phyloP scores from a whole-genome alignment of 2,329 filamentous ascomycete genomes.

The Arthrobotrys musiformis region DNA sequence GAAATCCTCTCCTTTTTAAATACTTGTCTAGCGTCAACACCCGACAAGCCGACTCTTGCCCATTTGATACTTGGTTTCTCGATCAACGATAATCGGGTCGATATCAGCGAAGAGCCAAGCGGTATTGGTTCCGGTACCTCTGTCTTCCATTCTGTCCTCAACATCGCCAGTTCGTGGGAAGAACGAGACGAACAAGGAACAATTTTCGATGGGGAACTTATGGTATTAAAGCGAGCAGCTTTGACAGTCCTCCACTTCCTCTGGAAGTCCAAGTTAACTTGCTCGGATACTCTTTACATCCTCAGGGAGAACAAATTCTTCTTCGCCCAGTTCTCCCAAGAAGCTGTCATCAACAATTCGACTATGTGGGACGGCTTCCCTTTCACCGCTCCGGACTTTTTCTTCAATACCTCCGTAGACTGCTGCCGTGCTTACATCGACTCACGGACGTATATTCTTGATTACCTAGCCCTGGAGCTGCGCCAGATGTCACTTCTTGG shows the following conservation, averaged over 20 bases:
- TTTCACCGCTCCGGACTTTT: slow-evolving; percentile 64
- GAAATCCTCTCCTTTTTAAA: slow-evolving; percentile 87
- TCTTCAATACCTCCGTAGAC: slow-evolving; percentile 69
- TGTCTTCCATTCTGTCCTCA: slow-evolving; percentile 83
- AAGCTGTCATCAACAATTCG: slow-evolving; percentile 75
- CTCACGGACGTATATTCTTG: slow-evolving; percentile 79
- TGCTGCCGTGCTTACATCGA: slow-evolving; percentile 81
- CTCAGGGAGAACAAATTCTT: slow-evolving; percentile 82
- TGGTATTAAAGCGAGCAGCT: slow-evolving; percentile 62
- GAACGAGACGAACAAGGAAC: slow-evolving; percentile 55
- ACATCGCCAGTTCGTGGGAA: slow-evolving; percentile 71
- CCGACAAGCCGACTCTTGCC: slow-evolving; percentile 83
- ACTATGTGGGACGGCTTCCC: slow-evolving; percentile 79
- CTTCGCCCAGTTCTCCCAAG: slow-evolving; percentile 78
- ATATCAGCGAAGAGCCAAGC: slow-evolving; percentile 74
- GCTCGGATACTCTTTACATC: slow-evolving; percentile 78
- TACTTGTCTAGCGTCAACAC: slow-evolving; percentile 78
- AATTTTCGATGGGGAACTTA: slow-evolving; percentile 57
- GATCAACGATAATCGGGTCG: slow-evolving; percentile 66
- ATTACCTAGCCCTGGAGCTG: slow-evolving; percentile 87
- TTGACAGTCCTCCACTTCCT: slow-evolving; percentile 77
- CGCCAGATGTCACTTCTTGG: slow-evolving; percentile 64
- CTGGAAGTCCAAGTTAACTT: slow-evolving; percentile 84
- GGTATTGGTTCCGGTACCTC: slow-evolving; percentile 76
- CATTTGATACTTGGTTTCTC: slow-evolving; percentile 90